Evolutionary conservation across 2,329 filamentous ascomycete species (phyloP).

Genomic region (Trichoderma sp.): DNA sequence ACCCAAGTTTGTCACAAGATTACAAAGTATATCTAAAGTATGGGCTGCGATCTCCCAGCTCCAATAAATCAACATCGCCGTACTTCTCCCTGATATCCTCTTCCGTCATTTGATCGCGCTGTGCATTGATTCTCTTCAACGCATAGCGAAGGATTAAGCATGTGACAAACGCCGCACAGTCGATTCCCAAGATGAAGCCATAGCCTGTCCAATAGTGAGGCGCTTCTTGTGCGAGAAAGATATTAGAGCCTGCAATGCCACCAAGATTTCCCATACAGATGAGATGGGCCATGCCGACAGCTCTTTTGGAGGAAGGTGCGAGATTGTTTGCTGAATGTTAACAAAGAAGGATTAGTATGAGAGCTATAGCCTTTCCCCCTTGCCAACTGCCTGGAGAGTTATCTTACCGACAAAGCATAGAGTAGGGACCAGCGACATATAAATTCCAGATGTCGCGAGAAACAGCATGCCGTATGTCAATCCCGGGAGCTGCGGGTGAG

Average conservation of each 20-base stretch:
- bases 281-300: background rate
- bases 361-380: background rate
- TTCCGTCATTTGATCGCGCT: no score
- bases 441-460: background rate
- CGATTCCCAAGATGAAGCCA: background rate
- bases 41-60: no score
- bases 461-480: background rate
- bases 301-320: background rate
- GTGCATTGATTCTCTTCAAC: no score
- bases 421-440: background rate
- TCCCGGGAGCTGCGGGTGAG: background rate
- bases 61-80: no score
- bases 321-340: background rate
- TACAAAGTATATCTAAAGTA: no score
- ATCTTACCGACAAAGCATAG: background rate
- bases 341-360: background rate
- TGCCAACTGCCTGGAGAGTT: background rate
- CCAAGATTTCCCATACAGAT: background rate
- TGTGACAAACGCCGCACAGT: no score
- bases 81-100: no score
- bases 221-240: background rate
- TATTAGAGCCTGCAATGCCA: background rate
- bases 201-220: constrained; percentile 5
- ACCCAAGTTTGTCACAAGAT: no score
- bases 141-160: no score